Evolutionary conservation across 1,284 basidiomycete genomes (phyloP).

Genomic region (Caloboletus firmus): DNA sequence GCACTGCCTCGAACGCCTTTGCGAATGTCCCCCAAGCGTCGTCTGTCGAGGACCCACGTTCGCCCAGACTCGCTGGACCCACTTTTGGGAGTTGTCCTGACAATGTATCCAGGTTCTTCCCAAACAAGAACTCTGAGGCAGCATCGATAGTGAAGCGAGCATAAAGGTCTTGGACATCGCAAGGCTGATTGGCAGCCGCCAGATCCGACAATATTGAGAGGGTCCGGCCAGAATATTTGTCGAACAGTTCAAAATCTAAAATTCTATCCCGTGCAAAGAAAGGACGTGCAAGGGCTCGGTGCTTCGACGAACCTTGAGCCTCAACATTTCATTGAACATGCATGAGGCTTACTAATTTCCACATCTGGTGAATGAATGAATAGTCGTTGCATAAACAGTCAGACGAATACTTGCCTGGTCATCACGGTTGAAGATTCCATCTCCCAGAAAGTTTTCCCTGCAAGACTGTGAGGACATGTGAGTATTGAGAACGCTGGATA

Average conservation of each 20-base stretch:
- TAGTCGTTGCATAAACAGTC: background rate
- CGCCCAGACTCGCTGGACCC: constrained; percentile 45
- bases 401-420: constrained; percentile 49
- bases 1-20: constrained; percentile 61
- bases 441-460: constrained; percentile 67
- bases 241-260: constrained; percentile 68
- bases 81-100: constrained; percentile 53
- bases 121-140: constrained; percentile 71
- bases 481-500: background rate
- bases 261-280: constrained; percentile 72
- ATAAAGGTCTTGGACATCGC: constrained; percentile 67
- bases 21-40: constrained; percentile 65
- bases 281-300: constrained; percentile 66
- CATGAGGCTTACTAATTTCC: constrained; percentile 48
- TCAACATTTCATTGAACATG: background rate
- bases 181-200: constrained; percentile 40
- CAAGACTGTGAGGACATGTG: background rate
- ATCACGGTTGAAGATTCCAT: constrained; percentile 74
- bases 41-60: constrained; percentile 59
- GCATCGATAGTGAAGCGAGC: constrained; percentile 68
- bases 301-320: constrained; percentile 40
- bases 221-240: constrained; percentile 50
- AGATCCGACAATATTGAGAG: constrained; percentile 49
- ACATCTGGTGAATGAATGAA: constrained; percentile 38
- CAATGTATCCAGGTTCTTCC: constrained; percentile 60